phyloP scores from a whole-genome alignment of 2,329 filamentous ascomycete genomes.

The Cercospora berteroae region DNA sequence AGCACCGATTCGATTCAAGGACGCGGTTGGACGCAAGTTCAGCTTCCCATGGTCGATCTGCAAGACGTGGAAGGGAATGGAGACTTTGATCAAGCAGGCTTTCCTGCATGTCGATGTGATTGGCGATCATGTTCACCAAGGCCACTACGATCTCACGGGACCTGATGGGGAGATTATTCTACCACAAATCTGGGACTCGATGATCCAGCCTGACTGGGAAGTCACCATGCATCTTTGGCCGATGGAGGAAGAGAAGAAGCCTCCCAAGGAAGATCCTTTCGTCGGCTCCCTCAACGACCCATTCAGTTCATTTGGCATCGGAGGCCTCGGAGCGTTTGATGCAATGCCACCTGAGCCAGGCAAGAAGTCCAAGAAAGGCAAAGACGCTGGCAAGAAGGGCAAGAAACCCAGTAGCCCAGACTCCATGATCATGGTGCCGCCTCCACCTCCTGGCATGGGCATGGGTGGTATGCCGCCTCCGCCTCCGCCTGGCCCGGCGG shows the following conservation, averaged over 20 bases:
- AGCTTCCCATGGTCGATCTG: constrained; percentile 87
- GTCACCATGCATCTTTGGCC: constrained; percentile 53
- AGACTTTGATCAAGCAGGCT: constrained; percentile 50
- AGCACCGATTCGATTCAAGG: constrained; percentile 82
- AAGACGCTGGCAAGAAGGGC: neutral
- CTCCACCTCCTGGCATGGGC: constrained; percentile 15
- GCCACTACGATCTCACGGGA: constrained; percentile 50
- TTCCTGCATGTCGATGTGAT: constrained; percentile 50
- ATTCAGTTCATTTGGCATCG: constrained; percentile 18
- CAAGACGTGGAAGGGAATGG: constrained; percentile 59
- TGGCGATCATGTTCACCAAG: constrained; percentile 46
- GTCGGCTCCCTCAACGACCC: constrained; percentile 16
- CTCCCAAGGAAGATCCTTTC: constrained; percentile 15
- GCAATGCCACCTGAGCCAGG: constrained; percentile 11
- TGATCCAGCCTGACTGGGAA: constrained; percentile 49
- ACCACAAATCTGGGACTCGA: constrained; percentile 50
- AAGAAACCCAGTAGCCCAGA: constrained; percentile 21
- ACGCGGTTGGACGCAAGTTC: constrained; percentile 87
- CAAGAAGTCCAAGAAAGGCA: constrained; percentile 13
- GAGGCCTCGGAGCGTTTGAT: constrained; percentile 17
- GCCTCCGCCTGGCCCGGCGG: constrained; percentile 21
- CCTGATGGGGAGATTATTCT: constrained; percentile 52
- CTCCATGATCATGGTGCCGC: constrained; percentile 14
- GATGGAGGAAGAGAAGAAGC: constrained; percentile 36
- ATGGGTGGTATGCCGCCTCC: constrained; percentile 19